Evolutionary conservation across 495 filamentous ascomycete genomes (phyloP).

Genomic region (Penicillium longicatenatum): DNA sequence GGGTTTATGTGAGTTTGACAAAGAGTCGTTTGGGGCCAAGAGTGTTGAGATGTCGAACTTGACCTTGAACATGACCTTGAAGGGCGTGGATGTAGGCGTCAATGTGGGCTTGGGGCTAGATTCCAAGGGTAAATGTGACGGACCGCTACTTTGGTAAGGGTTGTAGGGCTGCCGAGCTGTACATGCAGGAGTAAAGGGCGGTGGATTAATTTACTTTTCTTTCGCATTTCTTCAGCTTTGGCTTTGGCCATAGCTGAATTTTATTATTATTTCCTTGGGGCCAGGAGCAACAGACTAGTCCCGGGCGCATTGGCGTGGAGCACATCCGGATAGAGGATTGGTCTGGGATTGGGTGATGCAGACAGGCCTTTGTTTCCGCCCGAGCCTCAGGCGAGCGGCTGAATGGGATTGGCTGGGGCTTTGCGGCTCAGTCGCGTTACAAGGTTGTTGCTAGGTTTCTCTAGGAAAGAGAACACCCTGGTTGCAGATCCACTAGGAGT

Average conservation of each 20-base stretch:
- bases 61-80: background rate
- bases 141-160: constrained; percentile 21
- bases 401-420: background rate
- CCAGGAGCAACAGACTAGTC: constrained; percentile 7
- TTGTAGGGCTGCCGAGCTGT: constrained; percentile 16
- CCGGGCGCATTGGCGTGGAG: constrained; percentile 6
- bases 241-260: background rate
- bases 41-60: background rate
- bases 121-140: background rate
- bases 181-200: constrained; percentile 12
- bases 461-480: background rate
- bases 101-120: background rate
- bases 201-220: constrained; percentile 5
- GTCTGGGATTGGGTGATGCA: background rate
- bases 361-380: background rate
- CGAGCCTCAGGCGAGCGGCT: background rate
- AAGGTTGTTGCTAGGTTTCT: background rate
- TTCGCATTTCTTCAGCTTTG: background rate
- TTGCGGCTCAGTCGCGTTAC: constrained; percentile 1
- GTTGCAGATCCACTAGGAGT: constrained; percentile 1
- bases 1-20: constrained; percentile 1
- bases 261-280: background rate
- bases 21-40: constrained; percentile 2
- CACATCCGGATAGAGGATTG: background rate
- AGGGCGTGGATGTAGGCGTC: too few relatives aligned